These are phyloP conservation scores for Clohesyomyces aquaticus DNA, from an alignment of 495 filamentous ascomycete genomes.

Conservation along the genomic window DNA sequence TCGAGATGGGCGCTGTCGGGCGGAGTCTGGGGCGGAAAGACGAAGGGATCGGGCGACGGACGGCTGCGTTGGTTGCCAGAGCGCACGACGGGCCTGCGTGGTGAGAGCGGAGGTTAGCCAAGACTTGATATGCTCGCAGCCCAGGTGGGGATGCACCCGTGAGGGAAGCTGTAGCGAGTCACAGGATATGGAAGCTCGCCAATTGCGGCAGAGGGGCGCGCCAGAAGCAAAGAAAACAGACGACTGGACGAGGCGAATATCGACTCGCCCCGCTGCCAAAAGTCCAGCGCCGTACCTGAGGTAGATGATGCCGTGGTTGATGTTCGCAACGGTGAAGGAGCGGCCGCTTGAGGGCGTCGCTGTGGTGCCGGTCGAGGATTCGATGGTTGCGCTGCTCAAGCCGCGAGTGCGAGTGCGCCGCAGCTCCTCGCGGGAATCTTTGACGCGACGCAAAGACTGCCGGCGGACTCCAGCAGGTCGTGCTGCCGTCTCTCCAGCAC, in stretches of 20 bases:
- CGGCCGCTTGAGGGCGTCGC: conserved; percentile 41
- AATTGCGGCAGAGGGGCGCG: background rate
- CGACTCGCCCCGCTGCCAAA: background rate
- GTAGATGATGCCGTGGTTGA: conserved; percentile 92
- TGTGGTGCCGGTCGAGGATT: conserved; percentile 15
- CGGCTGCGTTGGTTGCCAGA: conserved; percentile 61
- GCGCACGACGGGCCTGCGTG: conserved; percentile 61
- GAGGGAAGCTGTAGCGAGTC: too few species aligned
- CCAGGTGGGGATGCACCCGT: too few species aligned
- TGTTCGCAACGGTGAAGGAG: conserved; percentile 91
- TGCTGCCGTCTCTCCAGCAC: conserved; percentile 19
- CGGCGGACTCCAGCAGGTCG: conserved; percentile 21
- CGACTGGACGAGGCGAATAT: background rate
- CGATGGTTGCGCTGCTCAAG: conserved; percentile 27
- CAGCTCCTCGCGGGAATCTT: conserved; percentile 42
- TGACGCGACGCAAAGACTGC: conserved; percentile 37
- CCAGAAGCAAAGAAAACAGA: background rate
- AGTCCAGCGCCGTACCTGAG: conserved; percentile 69
- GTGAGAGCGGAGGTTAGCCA: conserved; percentile 4
- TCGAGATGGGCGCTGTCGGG: conserved; percentile 61
- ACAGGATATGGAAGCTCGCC: too few species aligned
- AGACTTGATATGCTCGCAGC: too few species aligned
- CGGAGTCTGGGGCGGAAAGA: conserved; percentile 58
- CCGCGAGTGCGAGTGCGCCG: conserved; percentile 33
- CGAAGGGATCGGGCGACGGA: conserved; percentile 57